These are phyloP conservation scores for Penicillium sp. DNA, from an alignment of 2,329 filamentous ascomycete species.

Conservation along the genomic window DNA sequence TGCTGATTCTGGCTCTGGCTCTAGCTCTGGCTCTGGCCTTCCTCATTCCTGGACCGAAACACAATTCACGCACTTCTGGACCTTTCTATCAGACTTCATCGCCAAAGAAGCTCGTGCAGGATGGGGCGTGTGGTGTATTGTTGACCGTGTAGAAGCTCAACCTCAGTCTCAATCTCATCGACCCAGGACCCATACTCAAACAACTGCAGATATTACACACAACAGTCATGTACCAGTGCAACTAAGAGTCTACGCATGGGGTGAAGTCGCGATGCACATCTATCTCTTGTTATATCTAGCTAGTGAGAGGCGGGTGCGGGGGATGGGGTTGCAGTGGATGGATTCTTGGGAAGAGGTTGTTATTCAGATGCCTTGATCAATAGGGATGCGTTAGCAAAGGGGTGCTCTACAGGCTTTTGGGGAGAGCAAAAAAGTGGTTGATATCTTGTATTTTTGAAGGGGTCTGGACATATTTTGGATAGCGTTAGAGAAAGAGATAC, in stretches of 20 bases:
- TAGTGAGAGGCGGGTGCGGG: constrained; percentile 65
- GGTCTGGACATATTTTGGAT: background rate
- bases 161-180: background rate
- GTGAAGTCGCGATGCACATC: constrained; percentile 69
- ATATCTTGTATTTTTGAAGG: background rate
- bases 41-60: constrained; percentile 36
- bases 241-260: constrained; percentile 77
- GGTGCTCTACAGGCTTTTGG: background rate
- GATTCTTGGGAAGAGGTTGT: constrained; percentile 64
- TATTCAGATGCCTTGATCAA: constrained; percentile 52
- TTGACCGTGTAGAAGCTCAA: constrained; percentile 25
- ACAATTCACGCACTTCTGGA: constrained; percentile 48
- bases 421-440: background rate
- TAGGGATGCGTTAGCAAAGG: too few relatives aligned
- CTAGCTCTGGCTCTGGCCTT: background rate
- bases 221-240: constrained; percentile 33
- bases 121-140: constrained; percentile 51
- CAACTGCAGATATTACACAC: background rate
- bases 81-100: constrained; percentile 45
- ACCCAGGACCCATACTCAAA: too few relatives aligned
- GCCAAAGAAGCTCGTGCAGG: constrained; percentile 45
- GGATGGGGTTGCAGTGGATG: constrained; percentile 66
- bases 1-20: background rate
- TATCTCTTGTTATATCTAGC: constrained; percentile 76
- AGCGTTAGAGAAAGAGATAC: background rate